Evolutionary conservation across 2,329 filamentous ascomycete genomes (phyloP), one percentile per base, ranked within the genome.

Genomic region (Cladosporium sp.): DNA sequence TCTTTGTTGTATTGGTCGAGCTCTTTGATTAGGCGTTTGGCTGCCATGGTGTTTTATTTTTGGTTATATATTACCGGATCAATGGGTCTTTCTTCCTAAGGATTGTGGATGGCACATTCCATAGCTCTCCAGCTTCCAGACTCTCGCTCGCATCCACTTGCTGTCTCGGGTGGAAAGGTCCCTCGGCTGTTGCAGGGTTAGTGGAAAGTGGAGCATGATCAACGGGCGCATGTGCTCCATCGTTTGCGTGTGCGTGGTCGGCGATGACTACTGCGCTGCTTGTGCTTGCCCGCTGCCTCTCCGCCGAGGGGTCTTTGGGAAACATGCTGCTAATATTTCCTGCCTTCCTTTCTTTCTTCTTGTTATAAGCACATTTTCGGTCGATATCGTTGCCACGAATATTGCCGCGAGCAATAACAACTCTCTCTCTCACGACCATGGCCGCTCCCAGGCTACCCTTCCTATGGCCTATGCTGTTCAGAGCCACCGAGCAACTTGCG

Each of bases 1-100:
- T 83, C 80, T 65, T 79, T 80, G 47, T 83, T 78, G 75, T 87
- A 87, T 44, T 83, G 81, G 72, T 85, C 83, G n/a, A 89, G 80
- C 76, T 89, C 87, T 71, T 84, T 84, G 73, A 87, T 80, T 66
- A 89, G 82, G 32, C 87, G 84, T 74, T 88, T 87, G n/a, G 82
- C 82, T 14, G 75, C 74, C 75, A 76, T 76, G 24, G 34, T 14
- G 34, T 36, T 36, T 14, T 14, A 5, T 14, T 36, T 36, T 36
- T 28, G n/a, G n/a, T 21, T 59, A n/a, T 8, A 32, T 36, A 15
- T 15, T 10, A 57, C 5, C 18, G 14, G 18, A n/a, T 58, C 21
- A 58, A 38, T n/a, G 24, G 24, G 10, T 34, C 32, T 18, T 55
- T 30, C 4, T 55, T 30, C 4, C 21, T 28, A 52, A 18, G 21